Percentiles rank a stretch among this genome's conserved stretches.
These are phyloP conservation scores for Leccinum fuscescens DNA, from an alignment of 1,284 basidiomycete genomes.

Conservation along the genomic window DNA sequence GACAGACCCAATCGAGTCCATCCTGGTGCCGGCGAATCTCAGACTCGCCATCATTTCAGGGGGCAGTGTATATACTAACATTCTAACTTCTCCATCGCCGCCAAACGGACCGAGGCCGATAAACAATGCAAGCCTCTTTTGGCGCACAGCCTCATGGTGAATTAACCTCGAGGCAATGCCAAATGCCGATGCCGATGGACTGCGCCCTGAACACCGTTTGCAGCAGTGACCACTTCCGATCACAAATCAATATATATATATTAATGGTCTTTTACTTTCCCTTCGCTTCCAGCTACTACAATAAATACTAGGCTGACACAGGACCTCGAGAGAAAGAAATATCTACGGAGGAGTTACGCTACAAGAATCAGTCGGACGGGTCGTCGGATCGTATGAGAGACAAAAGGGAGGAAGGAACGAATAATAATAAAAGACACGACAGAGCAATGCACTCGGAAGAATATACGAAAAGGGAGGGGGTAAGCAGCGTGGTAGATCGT, in stretches of 20 bases:
- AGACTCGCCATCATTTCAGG: not conserved
- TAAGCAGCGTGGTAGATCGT: constrained; percentile 17
- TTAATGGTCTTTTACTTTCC: constrained; percentile 12
- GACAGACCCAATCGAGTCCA: not conserved
- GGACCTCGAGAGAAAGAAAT: constrained; percentile 21
- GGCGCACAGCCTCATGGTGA: not conserved
- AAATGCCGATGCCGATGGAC: not conserved
- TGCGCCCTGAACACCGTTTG: not conserved
- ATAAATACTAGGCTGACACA: constrained; percentile 26
- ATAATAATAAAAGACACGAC: constrained; percentile 28
- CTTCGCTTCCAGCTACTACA: constrained; percentile 17
- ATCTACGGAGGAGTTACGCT: constrained; percentile 35
- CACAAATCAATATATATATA: constrained; percentile 11
- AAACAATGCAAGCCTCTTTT: not conserved
- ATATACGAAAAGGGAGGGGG: constrained; percentile 14
- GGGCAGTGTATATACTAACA: not conserved
- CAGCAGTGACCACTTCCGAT: not conserved
- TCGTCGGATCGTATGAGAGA: constrained; percentile 5
- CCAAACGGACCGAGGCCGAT: not conserved
- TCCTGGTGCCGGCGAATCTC: not conserved
- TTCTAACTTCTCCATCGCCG: not conserved
- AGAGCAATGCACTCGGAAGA: constrained; percentile 4
- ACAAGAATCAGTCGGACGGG: constrained; percentile 21
- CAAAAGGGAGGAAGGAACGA: constrained; percentile 2
- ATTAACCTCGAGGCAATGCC: constrained; percentile 13